Percentiles rank a stretch among this genome's conserved stretches.
These are phyloP conservation scores for Tulasnella sp. DNA, from an alignment of 768 basidiomycete species.

Conservation along the genomic window DNA sequence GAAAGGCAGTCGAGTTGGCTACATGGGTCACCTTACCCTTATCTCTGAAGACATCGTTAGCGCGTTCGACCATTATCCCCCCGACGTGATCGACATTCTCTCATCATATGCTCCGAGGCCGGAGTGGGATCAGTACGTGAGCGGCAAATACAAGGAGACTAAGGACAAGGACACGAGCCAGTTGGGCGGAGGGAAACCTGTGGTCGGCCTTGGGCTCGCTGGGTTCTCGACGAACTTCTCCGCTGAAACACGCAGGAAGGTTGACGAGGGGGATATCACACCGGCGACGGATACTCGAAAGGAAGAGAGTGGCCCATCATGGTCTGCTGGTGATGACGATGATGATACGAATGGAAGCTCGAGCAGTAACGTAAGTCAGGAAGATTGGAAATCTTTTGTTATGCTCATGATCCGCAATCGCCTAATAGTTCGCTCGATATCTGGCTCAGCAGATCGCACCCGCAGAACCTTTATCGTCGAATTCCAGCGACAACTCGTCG, in stretches of 20 bases:
- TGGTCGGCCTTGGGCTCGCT: slow-evolving; percentile 45
- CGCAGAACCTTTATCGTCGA: slow-evolving; percentile 57
- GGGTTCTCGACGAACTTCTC: slow-evolving; percentile 42
- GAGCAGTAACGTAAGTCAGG: neutral
- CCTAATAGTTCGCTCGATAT: slow-evolving; percentile 73
- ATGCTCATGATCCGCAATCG: slow-evolving; percentile 47
- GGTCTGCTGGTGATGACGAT: neutral
- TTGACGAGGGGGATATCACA: slow-evolving; percentile 65
- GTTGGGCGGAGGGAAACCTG: slow-evolving; percentile 85
- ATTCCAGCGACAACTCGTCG: slow-evolving; percentile 56
- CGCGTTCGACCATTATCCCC: slow-evolving; percentile 84
- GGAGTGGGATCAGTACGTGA: slow-evolving; percentile 90
- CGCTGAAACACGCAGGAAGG: slow-evolving; percentile 58
- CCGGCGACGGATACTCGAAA: slow-evolving; percentile 39
- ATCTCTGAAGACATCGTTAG: slow-evolving; percentile 94
- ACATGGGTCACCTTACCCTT: slow-evolving; percentile 96
- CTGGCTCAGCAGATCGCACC: slow-evolving; percentile 71
- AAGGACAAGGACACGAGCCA: slow-evolving; percentile 77
- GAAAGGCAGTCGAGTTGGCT: slow-evolving; percentile 81
- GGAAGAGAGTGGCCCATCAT: slow-evolving; percentile 33
- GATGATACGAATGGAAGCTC: neutral
- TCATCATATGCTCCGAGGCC: slow-evolving; percentile 69
- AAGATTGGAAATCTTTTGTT: slow-evolving; percentile 19
- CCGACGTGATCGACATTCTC: slow-evolving; percentile 69
- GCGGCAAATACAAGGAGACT: slow-evolving; percentile 81